Evolutionary conservation across 192 early-diverging fungal species (phyloP).

Genomic region (Geranomyces variabilis): DNA sequence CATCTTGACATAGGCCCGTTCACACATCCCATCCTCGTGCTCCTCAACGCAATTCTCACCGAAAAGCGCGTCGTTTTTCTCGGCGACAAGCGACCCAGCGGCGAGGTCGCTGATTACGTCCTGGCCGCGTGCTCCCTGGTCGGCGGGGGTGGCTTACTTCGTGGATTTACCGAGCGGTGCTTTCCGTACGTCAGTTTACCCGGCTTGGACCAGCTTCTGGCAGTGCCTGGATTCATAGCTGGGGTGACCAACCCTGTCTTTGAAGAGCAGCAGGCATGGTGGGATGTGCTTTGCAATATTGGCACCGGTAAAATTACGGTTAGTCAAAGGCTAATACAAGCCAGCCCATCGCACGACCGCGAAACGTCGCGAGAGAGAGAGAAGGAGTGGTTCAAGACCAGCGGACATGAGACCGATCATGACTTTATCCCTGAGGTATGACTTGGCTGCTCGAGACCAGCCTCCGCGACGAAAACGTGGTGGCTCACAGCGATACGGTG

Average conservation of each 20-base stretch:
- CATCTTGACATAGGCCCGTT: constrained; percentile 86
- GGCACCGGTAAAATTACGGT: constrained; percentile 93
- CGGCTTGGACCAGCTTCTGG: constrained; percentile 81
- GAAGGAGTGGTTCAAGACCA: constrained; percentile 38
- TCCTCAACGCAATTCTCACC: constrained; percentile 89
- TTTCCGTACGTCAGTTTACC: constrained; percentile 90
- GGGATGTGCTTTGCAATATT: constrained; percentile 96
- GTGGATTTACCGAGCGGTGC: constrained; percentile 84
- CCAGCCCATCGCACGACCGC: neutral
- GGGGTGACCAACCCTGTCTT: constrained; percentile 96
- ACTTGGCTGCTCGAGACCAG: too few species aligned
- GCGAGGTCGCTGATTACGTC: constrained; percentile 92
- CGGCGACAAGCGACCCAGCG: constrained; percentile 85
- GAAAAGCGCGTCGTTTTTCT: constrained; percentile 92
- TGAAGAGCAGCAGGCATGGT: constrained; percentile 90
- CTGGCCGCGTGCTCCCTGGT: constrained; percentile 86
- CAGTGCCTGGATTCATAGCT: constrained; percentile 81
- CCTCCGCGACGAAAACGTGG: too few species aligned
- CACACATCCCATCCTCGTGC: constrained; percentile 84
- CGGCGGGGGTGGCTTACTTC: constrained; percentile 82
- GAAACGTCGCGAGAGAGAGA: constrained; percentile 32
- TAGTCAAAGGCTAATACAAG: constrained; percentile 63
- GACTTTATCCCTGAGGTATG: constrained; percentile 39
- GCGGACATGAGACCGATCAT: constrained; percentile 41
- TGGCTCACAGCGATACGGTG: too few species aligned